Percentiles rank a stretch among this genome's conserved stretches.
Evolutionary conservation across 176 grass and related monocot genomes (phyloP).

Genomic region (Microstegium vimineum): DNA sequence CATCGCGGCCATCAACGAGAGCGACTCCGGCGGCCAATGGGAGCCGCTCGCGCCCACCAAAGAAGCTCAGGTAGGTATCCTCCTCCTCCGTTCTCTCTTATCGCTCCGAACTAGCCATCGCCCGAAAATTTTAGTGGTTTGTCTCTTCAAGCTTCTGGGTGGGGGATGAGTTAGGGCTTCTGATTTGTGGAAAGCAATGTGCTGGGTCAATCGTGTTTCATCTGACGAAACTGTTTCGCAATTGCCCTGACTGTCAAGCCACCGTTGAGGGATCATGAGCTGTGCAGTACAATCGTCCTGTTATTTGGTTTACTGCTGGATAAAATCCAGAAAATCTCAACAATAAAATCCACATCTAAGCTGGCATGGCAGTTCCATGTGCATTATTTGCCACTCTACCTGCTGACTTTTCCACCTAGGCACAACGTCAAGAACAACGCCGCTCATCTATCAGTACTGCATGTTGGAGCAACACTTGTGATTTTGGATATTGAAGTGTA

Average conservation of each 20-base stretch:
- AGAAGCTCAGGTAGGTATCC: constrained; percentile 68
- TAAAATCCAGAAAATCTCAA: neutral
- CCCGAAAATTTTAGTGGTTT: neutral
- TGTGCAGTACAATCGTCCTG: neutral
- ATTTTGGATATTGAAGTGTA: neutral
- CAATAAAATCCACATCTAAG: neutral
- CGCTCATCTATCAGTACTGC: neutral
- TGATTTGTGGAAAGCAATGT: constrained; percentile 12
- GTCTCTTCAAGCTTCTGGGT: constrained; percentile 6
- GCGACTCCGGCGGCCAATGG: constrained; percentile 64
- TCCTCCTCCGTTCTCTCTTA: neutral
- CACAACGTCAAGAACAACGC: neutral
- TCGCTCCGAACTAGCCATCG: neutral
- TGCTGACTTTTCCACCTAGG: neutral
- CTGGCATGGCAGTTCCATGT: neutral
- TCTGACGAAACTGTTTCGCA: neutral
- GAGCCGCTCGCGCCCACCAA: constrained; percentile 93
- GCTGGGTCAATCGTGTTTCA: neutral
- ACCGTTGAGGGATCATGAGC: neutral
- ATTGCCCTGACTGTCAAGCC: neutral
- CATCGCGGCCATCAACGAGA: constrained; percentile 94
- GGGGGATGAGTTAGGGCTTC: constrained; percentile 38
- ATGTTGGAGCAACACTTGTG: neutral
- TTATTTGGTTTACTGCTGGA: neutral
- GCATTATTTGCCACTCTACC: neutral